Evolutionary conservation across 192 early-diverging fungal species (phyloP).

Genomic region (Coemansia sp.): DNA sequence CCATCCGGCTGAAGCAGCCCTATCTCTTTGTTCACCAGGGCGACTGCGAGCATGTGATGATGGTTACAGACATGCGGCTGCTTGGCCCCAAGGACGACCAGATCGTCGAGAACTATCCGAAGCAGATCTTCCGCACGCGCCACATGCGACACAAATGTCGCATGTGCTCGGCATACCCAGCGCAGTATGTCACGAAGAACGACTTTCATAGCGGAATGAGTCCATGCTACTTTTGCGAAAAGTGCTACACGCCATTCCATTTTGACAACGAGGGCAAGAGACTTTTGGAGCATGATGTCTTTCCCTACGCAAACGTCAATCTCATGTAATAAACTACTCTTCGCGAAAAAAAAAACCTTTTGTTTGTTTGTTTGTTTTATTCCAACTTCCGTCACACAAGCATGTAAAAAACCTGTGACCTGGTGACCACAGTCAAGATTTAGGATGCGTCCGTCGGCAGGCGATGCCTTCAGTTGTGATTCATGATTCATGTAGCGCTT

Average conservation of each 20-base stretch:
- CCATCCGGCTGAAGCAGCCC: constrained; percentile 64
- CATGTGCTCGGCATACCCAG: constrained; percentile 64
- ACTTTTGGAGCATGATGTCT: constrained; percentile 54
- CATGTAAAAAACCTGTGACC: no score
- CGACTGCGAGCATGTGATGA: constrained; percentile 74
- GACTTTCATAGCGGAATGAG: constrained; percentile 71
- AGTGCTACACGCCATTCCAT: constrained; percentile 74
- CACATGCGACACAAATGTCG: constrained; percentile 61
- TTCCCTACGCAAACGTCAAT: constrained; percentile 57
- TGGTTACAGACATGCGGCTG: constrained; percentile 65
- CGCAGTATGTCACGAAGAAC: constrained; percentile 68
- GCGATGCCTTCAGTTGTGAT: not conserved
- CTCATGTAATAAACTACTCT: constrained; percentile 32
- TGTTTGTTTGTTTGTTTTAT: no score
- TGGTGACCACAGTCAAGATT: no score
- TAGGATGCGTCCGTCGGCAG: no score
- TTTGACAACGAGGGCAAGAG: constrained; percentile 61
- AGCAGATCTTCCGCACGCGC: constrained; percentile 58
- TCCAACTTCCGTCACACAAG: no score
- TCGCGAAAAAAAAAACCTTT: no score
- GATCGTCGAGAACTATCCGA: constrained; percentile 58
- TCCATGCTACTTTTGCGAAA: constrained; percentile 71
- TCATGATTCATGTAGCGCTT: not conserved
- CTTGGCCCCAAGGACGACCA: constrained; percentile 59
- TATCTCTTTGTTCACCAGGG: constrained; percentile 81